Conservation (phyloP, 2,329 filamentous ascomycete species). For the Fonsecaea pedrosoi region DNA sequence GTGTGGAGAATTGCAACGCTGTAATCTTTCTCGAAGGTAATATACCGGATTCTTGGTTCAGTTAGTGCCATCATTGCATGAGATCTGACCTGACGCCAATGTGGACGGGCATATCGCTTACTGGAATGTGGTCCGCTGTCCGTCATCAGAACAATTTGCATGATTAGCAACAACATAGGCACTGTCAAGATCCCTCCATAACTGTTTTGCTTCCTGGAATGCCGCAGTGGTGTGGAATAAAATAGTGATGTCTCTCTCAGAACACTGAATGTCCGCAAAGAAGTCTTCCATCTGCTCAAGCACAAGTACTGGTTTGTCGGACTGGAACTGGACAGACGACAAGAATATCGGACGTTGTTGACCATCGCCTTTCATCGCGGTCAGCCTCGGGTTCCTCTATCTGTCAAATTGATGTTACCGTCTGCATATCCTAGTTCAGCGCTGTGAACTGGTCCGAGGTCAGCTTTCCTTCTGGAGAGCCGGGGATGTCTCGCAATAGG, state of each 20-base stretch:
- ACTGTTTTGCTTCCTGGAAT: background rate
- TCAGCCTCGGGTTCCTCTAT: background rate
- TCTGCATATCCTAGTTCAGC: conserved; percentile 2
- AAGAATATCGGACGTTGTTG: background rate
- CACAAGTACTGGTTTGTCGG: conserved; percentile 4
- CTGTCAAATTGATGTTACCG: background rate
- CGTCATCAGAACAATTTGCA: background rate
- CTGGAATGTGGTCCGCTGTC: background rate
- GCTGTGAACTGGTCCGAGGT: background rate
- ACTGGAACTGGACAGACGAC: conserved; percentile 7
- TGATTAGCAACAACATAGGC: background rate
- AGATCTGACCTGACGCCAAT: too few relatives aligned
- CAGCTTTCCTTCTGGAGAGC: background rate
- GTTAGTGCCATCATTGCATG: background rate
- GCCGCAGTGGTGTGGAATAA: background rate
- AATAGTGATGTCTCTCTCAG: background rate
- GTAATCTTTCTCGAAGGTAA: background rate
- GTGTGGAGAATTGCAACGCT: background rate
- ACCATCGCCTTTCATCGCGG: background rate
- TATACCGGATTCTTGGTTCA: background rate
- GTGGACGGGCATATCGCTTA: background rate
- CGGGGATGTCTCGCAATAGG: background rate
- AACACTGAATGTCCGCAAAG: conserved; percentile 10
- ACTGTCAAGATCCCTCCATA: conserved; percentile 1
- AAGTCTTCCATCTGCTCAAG: conserved; percentile 17